These are phyloP conservation scores for Apiospora arundinis DNA, from an alignment of 2,329 filamentous ascomycete genomes.

Conservation along the genomic window DNA sequence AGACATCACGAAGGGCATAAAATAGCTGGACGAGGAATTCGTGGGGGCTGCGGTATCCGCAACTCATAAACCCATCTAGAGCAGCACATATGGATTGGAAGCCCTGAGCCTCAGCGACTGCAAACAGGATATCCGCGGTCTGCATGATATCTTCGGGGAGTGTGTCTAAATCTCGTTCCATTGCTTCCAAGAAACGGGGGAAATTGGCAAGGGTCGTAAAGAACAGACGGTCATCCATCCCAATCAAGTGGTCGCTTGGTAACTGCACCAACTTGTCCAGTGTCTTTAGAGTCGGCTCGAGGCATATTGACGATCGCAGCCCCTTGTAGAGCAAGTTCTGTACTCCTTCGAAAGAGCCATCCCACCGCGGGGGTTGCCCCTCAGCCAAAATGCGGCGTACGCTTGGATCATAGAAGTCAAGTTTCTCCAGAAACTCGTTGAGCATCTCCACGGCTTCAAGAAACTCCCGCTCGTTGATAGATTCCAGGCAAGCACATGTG, in stretches of 20 bases:
- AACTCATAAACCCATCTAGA: slow-evolving; percentile 72
- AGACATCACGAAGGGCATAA: slow-evolving; percentile 75
- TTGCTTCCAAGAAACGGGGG: slow-evolving; percentile 80
- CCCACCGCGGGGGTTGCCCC: slow-evolving; percentile 85
- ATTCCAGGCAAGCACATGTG: slow-evolving; percentile 93
- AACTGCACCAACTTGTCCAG: slow-evolving; percentile 81
- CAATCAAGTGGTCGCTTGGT: slow-evolving; percentile 80
- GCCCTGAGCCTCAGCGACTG: slow-evolving; percentile 75
- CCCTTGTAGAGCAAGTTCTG: slow-evolving; percentile 91
- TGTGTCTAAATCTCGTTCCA: slow-evolving; percentile 66
- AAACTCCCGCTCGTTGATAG: slow-evolving; percentile 95
- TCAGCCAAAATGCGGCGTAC: slow-evolving; percentile 77
- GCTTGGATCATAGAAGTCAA: slow-evolving; percentile 76
- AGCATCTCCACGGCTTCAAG: slow-evolving; percentile 91
- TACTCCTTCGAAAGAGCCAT: slow-evolving; percentile 85
- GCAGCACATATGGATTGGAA: slow-evolving; percentile 71
- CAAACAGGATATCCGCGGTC: slow-evolving; percentile 73
- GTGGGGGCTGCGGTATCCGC: slow-evolving; percentile 68
- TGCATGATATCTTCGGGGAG: slow-evolving; percentile 62
- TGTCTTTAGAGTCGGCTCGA: slow-evolving; percentile 77
- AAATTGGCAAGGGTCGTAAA: slow-evolving; percentile 92
- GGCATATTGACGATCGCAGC: slow-evolving; percentile 81
- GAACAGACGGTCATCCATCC: slow-evolving; percentile 80
- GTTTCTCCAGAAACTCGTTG: slow-evolving; percentile 81
- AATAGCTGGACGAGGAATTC: slow-evolving; percentile 81